Base-by-base conservation (phyloP, 352 stramenopile genomes). In the Pythium pyrilobum region DNA sequence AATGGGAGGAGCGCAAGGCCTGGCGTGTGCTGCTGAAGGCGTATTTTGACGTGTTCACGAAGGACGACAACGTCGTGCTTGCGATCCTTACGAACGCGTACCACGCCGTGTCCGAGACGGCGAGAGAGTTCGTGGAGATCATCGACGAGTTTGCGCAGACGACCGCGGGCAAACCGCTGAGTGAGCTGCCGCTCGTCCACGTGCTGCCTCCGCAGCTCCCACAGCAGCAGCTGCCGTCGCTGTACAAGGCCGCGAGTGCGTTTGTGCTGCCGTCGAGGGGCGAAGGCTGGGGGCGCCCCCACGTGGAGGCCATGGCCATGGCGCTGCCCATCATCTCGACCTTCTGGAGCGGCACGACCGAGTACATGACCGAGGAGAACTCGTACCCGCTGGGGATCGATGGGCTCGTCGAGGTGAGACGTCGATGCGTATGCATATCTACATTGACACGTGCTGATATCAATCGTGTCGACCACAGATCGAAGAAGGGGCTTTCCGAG, bases 301-400 rank as follows among this genome's bases (percentile, higher is more conserved):
- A 97, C 52, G 87, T 97, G 2, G 93, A 98, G 52, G 91, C 92
- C 8, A 98, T 98, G 93, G 73, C 86, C 4, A 97, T 96, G 83
- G 89, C 72, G 6, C 58, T 89, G 23, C 86, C 89, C 13, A 66
- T 97, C 5, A 92, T 97, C 29, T 87, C 89, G 15, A 98, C 89
- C 9, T 96, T 92, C 58, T 98, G 88, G 85, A 96, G 83, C 47
- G 92, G 92, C 11, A 85, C 82, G 1, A 93, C 84, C 5, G 85
- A 95, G 48, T 96, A 88, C 59, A 94, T 96, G 84, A 95, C 81
- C 2, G 59, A 88, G 18, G 67, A 80, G 15, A 96, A 96, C 59
- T 92, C 83, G 38, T 96, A 92, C 42, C 85, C 80, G 11, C 57
- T 96, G 15, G 48, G 68, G 4, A 89, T 93, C 52, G 73, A 93